Conservation (phyloP, 495 filamentous ascomycete species). For the Pseudevernia furfuracea region DNA sequence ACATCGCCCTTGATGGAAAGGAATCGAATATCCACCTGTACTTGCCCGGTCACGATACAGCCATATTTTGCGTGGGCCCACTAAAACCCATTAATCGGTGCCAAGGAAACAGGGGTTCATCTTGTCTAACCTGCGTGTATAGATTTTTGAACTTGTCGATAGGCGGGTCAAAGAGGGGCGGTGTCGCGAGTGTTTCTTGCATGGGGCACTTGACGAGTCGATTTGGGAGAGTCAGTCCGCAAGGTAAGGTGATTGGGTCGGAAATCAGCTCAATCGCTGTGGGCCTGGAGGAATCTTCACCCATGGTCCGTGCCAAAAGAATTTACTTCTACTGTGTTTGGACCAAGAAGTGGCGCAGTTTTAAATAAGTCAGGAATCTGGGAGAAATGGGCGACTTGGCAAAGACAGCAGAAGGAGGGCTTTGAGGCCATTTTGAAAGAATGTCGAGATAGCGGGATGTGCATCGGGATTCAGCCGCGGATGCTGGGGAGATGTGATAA, state of each 20-base stretch:
- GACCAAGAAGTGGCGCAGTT: background rate
- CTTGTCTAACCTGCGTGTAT: conserved; percentile 15
- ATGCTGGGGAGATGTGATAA: background rate
- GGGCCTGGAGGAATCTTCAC: background rate
- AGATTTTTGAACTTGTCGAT: conserved; percentile 27
- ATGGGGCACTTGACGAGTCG: conserved; percentile 27
- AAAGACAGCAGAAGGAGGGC: background rate
- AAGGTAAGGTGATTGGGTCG: conserved; percentile 20
- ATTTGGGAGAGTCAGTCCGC: conserved; percentile 22
- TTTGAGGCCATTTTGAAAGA: background rate
- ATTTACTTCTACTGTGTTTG: background rate
- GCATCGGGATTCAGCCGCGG: background rate
- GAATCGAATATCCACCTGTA: conserved; percentile 21
- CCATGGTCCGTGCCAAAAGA: background rate
- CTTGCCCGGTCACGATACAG: conserved; percentile 24
- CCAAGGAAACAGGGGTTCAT: background rate
- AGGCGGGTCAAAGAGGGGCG: conserved; percentile 27
- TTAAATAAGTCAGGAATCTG: background rate
- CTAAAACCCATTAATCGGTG: background rate
- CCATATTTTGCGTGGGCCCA: conserved; percentile 24
- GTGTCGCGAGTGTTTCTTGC: conserved; percentile 28
- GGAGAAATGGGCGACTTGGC: background rate
- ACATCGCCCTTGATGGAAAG: conserved; percentile 25
- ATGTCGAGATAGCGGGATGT: background rate
- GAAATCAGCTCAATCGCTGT: conserved; percentile 14